Evolutionary conservation across 2,329 filamentous ascomycete genomes (phyloP).

Genomic region (Pestalotiopsis sp.): DNA sequence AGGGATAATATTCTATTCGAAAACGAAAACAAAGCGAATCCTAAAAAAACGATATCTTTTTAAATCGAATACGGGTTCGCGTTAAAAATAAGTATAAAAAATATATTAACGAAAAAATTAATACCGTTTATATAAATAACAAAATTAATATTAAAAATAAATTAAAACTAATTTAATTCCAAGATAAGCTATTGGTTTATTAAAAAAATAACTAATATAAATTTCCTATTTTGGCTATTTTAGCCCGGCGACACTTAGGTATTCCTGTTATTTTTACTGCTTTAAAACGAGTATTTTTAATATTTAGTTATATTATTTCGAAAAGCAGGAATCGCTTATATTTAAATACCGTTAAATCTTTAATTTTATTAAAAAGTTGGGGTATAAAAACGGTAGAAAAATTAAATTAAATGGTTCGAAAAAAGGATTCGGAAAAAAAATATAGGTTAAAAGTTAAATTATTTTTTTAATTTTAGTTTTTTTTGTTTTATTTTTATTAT

Average conservation of each 20-base stretch:
- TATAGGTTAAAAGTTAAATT: background rate
- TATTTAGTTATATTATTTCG: too few species aligned
- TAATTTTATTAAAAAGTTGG: slow-evolving; percentile 1
- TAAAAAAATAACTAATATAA: background rate
- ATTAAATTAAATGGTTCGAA: background rate
- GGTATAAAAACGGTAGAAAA: background rate
- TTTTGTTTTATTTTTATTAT: too few species aligned
- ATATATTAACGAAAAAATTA: background rate
- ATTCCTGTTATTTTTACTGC: background rate
- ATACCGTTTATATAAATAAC: background rate
- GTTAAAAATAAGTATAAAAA: background rate
- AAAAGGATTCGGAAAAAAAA: background rate
- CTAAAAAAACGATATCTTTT: background rate
- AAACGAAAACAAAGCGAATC: background rate
- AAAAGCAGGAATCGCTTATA: background rate
- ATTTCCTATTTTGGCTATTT: background rate
- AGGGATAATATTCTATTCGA: background rate
- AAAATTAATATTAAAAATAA: background rate
- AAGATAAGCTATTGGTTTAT: background rate
- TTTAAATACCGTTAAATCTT: background rate
- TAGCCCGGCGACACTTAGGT: background rate
- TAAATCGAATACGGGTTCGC: background rate
- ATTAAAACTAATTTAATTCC: background rate
- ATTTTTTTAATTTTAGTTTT: too few species aligned
- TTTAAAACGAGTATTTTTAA: background rate